phyloP scores from a whole-genome alignment of 2,329 filamentous ascomycete species.

The Alternaria arbusti region DNA sequence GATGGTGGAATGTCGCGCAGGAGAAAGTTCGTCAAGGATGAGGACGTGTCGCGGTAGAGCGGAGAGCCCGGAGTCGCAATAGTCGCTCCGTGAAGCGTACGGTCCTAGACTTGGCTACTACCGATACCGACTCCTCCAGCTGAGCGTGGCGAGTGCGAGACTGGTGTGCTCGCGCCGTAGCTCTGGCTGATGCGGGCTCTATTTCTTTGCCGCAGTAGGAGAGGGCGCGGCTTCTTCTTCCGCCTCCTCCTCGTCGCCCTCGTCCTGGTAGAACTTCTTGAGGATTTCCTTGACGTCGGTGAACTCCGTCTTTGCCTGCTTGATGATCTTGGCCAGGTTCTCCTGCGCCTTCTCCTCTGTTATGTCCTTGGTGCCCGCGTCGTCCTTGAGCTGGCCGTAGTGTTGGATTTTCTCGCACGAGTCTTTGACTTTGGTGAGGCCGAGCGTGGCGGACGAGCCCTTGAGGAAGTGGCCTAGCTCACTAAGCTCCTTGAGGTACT shows the following conservation, averaged over 20 bases:
- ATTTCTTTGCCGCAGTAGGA: not conserved
- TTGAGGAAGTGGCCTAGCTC: conserved; percentile 94
- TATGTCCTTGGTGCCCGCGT: conserved; percentile 72
- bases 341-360: conserved; percentile 69
- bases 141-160: conserved; percentile 16
- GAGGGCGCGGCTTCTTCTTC: conserved; percentile 22
- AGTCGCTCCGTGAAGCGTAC: conserved; percentile 2
- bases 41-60: conserved; percentile 2
- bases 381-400: conserved; percentile 81
- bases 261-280: conserved; percentile 70
- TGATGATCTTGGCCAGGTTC: conserved; percentile 73
- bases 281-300: conserved; percentile 73
- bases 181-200: conserved; percentile 2
- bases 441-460: conserved; percentile 93
- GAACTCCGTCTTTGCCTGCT: conserved; percentile 77
- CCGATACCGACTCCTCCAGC: not conserved
- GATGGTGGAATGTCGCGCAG: conserved; percentile 3
- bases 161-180: conserved; percentile 8
- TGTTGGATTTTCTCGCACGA: conserved; percentile 97
- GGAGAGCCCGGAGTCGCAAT: conserved; percentile 2
- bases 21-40: conserved; percentile 8
- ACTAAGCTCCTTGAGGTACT: conserved; percentile 71
- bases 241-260: conserved; percentile 47
- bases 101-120: not conserved
- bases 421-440: conserved; percentile 87